These are phyloP conservation scores for Malus hybrid DNA, from an alignment of 331 rosid species.

Conservation along the genomic window DNA sequence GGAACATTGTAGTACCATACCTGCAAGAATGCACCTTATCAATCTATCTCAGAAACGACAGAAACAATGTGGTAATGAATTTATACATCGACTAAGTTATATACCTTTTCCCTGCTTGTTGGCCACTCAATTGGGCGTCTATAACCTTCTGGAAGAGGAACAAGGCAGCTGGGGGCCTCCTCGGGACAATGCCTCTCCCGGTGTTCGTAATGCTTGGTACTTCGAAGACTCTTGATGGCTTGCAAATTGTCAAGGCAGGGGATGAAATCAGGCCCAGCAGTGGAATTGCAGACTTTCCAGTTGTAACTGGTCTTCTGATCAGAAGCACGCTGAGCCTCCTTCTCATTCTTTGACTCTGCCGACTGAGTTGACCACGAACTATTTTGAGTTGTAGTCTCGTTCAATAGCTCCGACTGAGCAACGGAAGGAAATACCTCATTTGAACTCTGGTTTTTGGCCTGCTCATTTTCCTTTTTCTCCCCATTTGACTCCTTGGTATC, in stretches of 20 bases:
- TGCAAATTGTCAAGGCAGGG: conserved; percentile 95
- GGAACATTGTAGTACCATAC: conserved; percentile 96
- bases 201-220: conserved; percentile 95
- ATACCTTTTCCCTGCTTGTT: conserved; percentile 92
- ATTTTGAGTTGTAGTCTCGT: conserved; percentile 53
- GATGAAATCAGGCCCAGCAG: conserved; percentile 87
- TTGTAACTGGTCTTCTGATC: conserved; percentile 30
- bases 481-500: conserved; percentile 39
- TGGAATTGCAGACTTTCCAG: conserved; percentile 83
- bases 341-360: conserved; percentile 74
- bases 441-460: conserved; percentile 35
- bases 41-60: conserved; percentile 10
- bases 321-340: conserved; percentile 52
- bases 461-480: conserved; percentile 42
- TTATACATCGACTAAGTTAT: background rate
- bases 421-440: conserved; percentile 66
- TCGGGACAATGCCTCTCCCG: conserved; percentile 99
- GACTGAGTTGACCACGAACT: conserved; percentile 78
- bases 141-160: conserved; percentile 83
- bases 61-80: conserved; percentile 6
- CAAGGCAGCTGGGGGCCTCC: conserved; percentile 90
- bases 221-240: conserved; percentile 59
- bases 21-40: conserved; percentile 41
- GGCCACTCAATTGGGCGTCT: conserved; percentile 87
- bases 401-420: conserved; percentile 82